These are phyloP conservation scores for Prunus kanzakura DNA, from an alignment of 306 rosid species.

Conservation along the genomic window DNA sequence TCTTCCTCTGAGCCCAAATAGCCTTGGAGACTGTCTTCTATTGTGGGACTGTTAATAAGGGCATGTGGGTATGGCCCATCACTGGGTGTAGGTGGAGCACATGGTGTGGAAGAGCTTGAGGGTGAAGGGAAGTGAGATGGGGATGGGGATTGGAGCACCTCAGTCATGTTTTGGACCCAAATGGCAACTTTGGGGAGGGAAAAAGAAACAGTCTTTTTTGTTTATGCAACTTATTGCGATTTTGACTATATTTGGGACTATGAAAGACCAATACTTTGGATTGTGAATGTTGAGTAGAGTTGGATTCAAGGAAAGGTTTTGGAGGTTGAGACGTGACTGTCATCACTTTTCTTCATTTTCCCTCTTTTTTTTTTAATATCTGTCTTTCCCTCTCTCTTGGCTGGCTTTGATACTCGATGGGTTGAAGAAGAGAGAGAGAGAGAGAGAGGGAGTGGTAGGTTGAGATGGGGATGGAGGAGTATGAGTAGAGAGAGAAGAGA, in stretches of 20 bases:
- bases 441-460: conserved; percentile 35
- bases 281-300: conserved; percentile 53
- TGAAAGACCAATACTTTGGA: conserved; percentile 37
- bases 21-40: conserved; percentile 30
- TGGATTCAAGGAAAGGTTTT: conserved; percentile 67
- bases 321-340: conserved; percentile 65
- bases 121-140: conserved; percentile 83
- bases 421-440: conserved; percentile 23
- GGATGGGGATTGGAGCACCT: conserved; percentile 66
- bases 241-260: conserved; percentile 18
- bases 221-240: conserved; percentile 18
- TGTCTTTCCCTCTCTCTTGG: conserved; percentile 5
- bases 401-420: conserved; percentile 23
- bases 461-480: conserved; percentile 21
- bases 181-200: not conserved
- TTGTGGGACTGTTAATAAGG: conserved; percentile 48
- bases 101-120: conserved; percentile 66
- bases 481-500: conserved; percentile 11
- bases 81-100: conserved; percentile 36
- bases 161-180: conserved; percentile 52
- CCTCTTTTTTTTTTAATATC: not conserved
- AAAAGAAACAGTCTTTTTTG: conserved; percentile 29
- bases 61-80: conserved; percentile 57
- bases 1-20: conserved; percentile 38
- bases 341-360: conserved; percentile 39